These are phyloP conservation scores for Daldinia sp. DNA, from an alignment of 2,329 filamentous ascomycete genomes.

Conservation along the genomic window DNA sequence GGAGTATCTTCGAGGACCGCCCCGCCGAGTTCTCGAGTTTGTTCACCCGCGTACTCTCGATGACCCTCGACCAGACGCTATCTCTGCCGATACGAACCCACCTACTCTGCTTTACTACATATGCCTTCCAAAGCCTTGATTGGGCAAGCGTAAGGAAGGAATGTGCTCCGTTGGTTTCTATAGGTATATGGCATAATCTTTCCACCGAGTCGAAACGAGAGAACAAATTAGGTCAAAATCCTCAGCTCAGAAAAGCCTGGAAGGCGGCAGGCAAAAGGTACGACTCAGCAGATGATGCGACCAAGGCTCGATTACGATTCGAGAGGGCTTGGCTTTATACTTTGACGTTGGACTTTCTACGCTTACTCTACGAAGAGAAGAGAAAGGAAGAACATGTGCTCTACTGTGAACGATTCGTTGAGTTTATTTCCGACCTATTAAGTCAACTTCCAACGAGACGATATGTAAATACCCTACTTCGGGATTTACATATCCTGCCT, in stretches of 20 bases:
- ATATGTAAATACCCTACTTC: conserved; percentile 88
- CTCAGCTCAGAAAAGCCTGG: conserved; percentile 89
- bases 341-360: conserved; percentile 82
- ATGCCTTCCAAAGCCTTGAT: conserved; percentile 93
- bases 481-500: conserved; percentile 84
- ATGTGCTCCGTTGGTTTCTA: conserved; percentile 93
- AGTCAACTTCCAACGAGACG: conserved; percentile 93
- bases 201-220: conserved; percentile 80
- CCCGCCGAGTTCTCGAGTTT: conserved; percentile 85
- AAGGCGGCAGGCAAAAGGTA: conserved; percentile 85
- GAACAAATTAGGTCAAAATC: conserved; percentile 72
- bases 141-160: conserved; percentile 90
- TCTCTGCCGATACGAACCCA: conserved; percentile 75
- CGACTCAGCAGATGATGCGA: conserved; percentile 81
- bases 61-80: conserved; percentile 78
- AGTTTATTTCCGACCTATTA: conserved; percentile 88
- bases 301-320: conserved; percentile 83
- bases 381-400: conserved; percentile 68
- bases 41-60: conserved; percentile 87
- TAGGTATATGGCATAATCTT: conserved; percentile 94
- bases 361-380: conserved; percentile 70
- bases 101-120: conserved; percentile 88
- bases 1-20: conserved; percentile 81
- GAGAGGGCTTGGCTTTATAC: conserved; percentile 94
- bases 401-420: conserved; percentile 93